Percentiles rank a stretch among this genome's conserved stretches.
Evolutionary conservation across 106 monocot species (phyloP).

Genomic region (Ottelia alismoides): DNA sequence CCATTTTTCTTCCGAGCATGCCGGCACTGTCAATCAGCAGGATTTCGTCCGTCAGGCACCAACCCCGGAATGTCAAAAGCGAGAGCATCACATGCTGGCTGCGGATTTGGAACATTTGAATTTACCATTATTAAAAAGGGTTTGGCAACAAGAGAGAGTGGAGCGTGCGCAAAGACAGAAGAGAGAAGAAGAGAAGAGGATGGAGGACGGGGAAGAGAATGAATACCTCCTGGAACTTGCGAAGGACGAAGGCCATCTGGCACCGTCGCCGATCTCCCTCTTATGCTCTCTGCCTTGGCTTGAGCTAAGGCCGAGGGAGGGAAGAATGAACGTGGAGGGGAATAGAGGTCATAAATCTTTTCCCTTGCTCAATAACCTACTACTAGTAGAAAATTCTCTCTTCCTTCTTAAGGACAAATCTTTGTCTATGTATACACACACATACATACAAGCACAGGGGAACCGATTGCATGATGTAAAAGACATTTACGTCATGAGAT

Average conservation of each 20-base stretch:
- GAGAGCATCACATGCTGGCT: not conserved
- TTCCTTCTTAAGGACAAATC: no score
- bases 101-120: not conserved
- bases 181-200: not conserved
- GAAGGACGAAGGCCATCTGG: conserved; percentile 26
- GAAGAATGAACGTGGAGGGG: no score
- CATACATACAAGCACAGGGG: no score
- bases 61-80: not conserved
- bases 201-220: not conserved
- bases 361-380: no score
- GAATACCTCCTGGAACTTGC: conserved; percentile 32
- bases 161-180: not conserved
- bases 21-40: no score
- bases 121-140: not conserved
- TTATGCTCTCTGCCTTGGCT: no score
- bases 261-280: not conserved
- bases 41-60: not conserved
- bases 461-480: no score
- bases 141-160: not conserved
- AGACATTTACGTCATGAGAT: no score
- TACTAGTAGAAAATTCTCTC: no score
- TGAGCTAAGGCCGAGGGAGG: no score
- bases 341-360: no score
- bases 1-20: not conserved
- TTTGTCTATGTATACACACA: no score